A percentile compares a stretch with the other conserved stretches of the same genome.
These are phyloP conservation scores for Smallanthus sonchifolius DNA, from an alignment of 129 eudicot genomes.

Conservation along the genomic window DNA sequence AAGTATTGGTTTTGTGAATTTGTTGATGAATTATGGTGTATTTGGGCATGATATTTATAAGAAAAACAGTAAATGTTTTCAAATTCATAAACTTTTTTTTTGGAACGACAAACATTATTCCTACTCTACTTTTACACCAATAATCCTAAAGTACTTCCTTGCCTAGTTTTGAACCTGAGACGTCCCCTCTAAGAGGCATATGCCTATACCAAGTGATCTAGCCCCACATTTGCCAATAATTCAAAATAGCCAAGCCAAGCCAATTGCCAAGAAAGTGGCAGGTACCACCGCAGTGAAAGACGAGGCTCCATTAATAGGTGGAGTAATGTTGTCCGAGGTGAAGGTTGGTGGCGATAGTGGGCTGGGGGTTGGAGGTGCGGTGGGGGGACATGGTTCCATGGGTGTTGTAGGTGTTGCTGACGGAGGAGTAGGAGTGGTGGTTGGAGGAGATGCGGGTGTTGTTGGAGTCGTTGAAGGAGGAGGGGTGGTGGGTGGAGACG, in stretches of 20 bases:
- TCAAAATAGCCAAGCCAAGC: slow-evolving; percentile 34
- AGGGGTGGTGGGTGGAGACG: background rate
- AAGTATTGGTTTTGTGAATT: background rate
- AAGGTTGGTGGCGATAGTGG: background rate
- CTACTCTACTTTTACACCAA: no score
- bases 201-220: no score
- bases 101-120: no score
- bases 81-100: no score
- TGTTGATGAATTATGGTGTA: background rate
- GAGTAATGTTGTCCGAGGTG: background rate
- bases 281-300: slow-evolving; percentile 31
- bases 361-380: background rate
- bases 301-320: slow-evolving; percentile 15
- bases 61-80: slow-evolving; percentile 7
- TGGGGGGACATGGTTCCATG: slow-evolving; percentile 5
- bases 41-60: slow-evolving; percentile 8
- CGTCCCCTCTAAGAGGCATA: no score
- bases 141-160: no score
- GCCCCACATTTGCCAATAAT: no score
- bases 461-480: slow-evolving; percentile 9
- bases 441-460: slow-evolving; percentile 6
- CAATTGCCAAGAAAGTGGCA: slow-evolving; percentile 22
- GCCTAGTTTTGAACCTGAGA: no score
- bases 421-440: slow-evolving; percentile 11
- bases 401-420: background rate